These are phyloP conservation scores for Penicillium soppii DNA, from an alignment of 495 filamentous ascomycete species.

Conservation along the genomic window DNA sequence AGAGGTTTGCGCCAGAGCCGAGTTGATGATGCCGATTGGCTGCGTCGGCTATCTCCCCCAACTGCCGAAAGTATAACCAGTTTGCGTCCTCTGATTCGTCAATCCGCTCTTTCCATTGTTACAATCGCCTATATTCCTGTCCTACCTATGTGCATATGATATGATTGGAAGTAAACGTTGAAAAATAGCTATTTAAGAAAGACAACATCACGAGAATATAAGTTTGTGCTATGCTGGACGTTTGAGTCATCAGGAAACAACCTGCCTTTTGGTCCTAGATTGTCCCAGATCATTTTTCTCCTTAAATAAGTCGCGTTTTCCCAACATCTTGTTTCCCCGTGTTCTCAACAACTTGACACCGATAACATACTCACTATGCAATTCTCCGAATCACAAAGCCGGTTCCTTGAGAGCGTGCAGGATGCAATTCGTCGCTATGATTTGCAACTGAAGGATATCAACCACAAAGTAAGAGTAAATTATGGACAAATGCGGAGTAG, in stretches of 20 bases:
- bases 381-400: constrained; percentile 23
- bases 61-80: background rate
- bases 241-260: too few species aligned
- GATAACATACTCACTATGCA: constrained; percentile 27
- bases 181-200: background rate
- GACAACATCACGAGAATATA: background rate
- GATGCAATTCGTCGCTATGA: constrained; percentile 29
- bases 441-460: constrained; percentile 41
- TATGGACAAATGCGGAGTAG: background rate
- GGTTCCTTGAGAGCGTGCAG: constrained; percentile 31
- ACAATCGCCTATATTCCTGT: background rate
- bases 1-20: constrained; percentile 7
- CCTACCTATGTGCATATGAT: too few species aligned
- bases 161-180: background rate
- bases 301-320: too few species aligned
- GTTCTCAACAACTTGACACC: too few species aligned
- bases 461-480: constrained; percentile 37
- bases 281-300: too few species aligned
- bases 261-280: too few species aligned
- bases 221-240: too few species aligned
- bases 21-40: constrained; percentile 23
- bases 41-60: constrained; percentile 19
- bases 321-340: too few species aligned
- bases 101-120: background rate
- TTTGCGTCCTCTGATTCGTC: background rate